Base-by-base conservation (phyloP, 2,329 filamentous ascomycete genomes). In the Esteya vermicola region DNA sequence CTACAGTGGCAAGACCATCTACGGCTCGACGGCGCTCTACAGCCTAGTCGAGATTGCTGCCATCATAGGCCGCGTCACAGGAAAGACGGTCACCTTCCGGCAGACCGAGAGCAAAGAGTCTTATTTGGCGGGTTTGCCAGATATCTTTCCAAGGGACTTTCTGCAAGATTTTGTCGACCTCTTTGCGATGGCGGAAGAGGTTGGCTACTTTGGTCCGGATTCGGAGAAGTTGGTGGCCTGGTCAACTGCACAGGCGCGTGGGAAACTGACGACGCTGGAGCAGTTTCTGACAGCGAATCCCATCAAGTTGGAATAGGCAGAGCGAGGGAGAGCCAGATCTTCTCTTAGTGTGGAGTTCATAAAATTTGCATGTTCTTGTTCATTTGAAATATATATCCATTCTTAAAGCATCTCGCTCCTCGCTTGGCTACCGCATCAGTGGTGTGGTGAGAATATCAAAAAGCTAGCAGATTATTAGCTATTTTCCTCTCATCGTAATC, bases 11-110 rank as follows among this genome's bases (percentile, higher is more conserved):
- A 47, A 45, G 41, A 44, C 39, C 7, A 16, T 53, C 19, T 39
- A 37, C 20, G 45, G 44, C 16, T 45, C 48, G 9, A 25, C 21
- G 9, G 39, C 20, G 34, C 25, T 49, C 32, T 55, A 59, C 42
- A 54, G 47, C 9, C 44, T 53, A 4, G 41, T 47, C 3, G 49
- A 63, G 40, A 45, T 58, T 8, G 57, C 45, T 6, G 48, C 45
- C 9, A 50, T 51, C 14, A 48, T 63, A 36, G 48, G 43, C 2
- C 56, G 50, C 38, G 50, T 52, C 3, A 56, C 52, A 6, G 60
- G 60, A 1, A 61, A 57, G 48, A 49, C 28, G 8, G 39, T 50
- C 21, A 39, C 36, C 32, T 50, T 45, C 33, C 30, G 45, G 34
- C 37, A 43, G 19, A 25, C 47, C 7, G 13, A 42, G 3, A 12